Conservation (phyloP, 345 rosid genomes). For the Salix koriyanagi region DNA sequence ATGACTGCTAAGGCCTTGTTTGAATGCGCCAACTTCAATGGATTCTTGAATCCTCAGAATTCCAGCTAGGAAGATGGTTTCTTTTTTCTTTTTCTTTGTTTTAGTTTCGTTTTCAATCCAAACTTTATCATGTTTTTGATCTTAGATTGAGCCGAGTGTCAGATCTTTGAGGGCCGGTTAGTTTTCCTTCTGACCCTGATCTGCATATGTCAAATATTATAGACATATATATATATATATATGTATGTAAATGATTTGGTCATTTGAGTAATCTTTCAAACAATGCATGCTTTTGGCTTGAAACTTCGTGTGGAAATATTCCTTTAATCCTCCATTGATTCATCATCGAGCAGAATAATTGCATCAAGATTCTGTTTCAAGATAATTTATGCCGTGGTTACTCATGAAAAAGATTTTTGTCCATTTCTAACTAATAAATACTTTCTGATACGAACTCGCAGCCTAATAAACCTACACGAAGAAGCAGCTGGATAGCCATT, state of each 20-base stretch:
- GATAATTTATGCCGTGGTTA: not conserved
- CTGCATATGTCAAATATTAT: slow-evolving; percentile 26
- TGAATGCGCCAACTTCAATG: slow-evolving; percentile 45
- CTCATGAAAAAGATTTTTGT: not conserved
- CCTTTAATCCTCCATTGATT: not conserved
- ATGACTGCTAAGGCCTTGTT: slow-evolving; percentile 87
- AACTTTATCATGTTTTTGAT: slow-evolving; percentile 22
- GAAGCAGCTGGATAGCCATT: slow-evolving; percentile 5
- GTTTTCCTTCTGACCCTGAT: slow-evolving; percentile 18
- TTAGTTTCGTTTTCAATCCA: slow-evolving; percentile 18
- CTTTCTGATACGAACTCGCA: slow-evolving; percentile 4
- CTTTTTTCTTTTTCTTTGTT: not conserved
- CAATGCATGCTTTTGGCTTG: slow-evolving; percentile 9
- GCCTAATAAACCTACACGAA: slow-evolving; percentile 5
- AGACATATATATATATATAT: not conserved
- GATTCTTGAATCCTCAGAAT: slow-evolving; percentile 31
- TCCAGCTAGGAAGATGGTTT: slow-evolving; percentile 23
- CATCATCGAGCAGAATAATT: not conserved
- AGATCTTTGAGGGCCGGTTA: slow-evolving; percentile 28
- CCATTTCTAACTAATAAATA: not conserved
- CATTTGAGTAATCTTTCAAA: slow-evolving; percentile 13
- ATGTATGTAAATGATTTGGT: slow-evolving; percentile 26
- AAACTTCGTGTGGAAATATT: slow-evolving; percentile 26
- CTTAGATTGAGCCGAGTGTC: slow-evolving; percentile 34
- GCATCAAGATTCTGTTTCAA: slow-evolving; percentile 7